phyloP scores from a whole-genome alignment of 495 filamentous ascomycete species.

The Podospora sp. region DNA sequence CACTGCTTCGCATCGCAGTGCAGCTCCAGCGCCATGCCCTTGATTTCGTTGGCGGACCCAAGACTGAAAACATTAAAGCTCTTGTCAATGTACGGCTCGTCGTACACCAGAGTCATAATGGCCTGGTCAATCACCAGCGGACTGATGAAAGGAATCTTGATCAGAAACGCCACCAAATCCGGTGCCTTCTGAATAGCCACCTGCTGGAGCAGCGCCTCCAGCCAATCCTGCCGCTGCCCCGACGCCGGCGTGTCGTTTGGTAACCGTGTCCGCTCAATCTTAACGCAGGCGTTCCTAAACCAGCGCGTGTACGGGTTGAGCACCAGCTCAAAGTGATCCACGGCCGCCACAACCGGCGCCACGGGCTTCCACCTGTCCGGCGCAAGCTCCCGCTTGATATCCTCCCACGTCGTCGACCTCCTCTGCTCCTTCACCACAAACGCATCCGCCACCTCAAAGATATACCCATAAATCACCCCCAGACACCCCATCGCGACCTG shows the following conservation, averaged over 20 bases:
- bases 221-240: background rate
- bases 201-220: constrained; percentile 1
- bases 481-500: constrained; percentile 24
- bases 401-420: constrained; percentile 19
- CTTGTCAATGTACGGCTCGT: constrained; percentile 19
- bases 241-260: background rate
- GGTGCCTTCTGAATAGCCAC: background rate
- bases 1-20: constrained; percentile 15
- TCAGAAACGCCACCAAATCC: constrained; percentile 12
- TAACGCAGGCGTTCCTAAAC: constrained; percentile 9
- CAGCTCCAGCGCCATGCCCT: constrained; percentile 21
- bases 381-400: constrained; percentile 4
- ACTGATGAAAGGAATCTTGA: background rate
- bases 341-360: constrained; percentile 4
- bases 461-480: constrained; percentile 24
- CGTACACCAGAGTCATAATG: constrained; percentile 9
- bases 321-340: constrained; percentile 23
- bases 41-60: constrained; percentile 6
- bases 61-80: constrained; percentile 21
- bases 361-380: constrained; percentile 1
- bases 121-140: constrained; percentile 13
- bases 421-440: constrained; percentile 20
- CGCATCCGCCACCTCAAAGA: constrained; percentile 13
- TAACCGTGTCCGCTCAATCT: constrained; percentile 13
- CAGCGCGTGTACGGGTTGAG: constrained; percentile 22